These are phyloP conservation scores for Vitellaria paradoxa DNA, from an alignment of 179 eudicot genomes.

Conservation along the genomic window DNA sequence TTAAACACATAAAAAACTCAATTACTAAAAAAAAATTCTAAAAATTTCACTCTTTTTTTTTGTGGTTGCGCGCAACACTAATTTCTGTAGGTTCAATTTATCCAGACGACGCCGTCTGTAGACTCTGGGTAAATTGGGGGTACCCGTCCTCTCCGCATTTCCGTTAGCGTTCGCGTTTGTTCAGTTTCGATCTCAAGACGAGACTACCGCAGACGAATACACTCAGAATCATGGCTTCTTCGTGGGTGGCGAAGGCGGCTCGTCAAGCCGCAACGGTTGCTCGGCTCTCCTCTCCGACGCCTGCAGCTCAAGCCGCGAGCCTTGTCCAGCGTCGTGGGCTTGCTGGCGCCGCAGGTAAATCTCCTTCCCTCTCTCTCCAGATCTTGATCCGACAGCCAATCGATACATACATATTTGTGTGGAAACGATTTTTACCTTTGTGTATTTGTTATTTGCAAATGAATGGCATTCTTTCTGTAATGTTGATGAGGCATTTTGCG, in stretches of 20 bases:
- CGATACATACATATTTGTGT: not conserved
- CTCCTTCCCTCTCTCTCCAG: slow-evolving; percentile 1
- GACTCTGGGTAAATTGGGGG: too few relatives aligned
- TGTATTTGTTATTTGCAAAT: not conserved
- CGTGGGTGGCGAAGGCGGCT: slow-evolving; percentile 41
- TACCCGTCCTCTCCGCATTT: not conserved
- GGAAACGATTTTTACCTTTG: not conserved
- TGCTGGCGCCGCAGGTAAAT: slow-evolving; percentile 66
- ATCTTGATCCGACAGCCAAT: not conserved
- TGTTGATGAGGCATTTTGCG: not conserved
- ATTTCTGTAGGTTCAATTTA: too few relatives aligned
- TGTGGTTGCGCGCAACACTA: too few relatives aligned
- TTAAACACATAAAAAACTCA: too few relatives aligned
- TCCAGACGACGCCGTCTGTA: too few relatives aligned
- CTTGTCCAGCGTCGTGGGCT: slow-evolving; percentile 71
- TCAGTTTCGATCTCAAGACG: not conserved
- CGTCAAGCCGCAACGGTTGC: slow-evolving; percentile 55
- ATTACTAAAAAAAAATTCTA: too few relatives aligned
- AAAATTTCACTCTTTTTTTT: too few relatives aligned
- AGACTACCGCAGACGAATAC: not conserved
- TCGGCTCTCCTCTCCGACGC: slow-evolving; percentile 38
- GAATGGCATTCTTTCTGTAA: not conserved
- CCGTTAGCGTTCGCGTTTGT: not conserved
- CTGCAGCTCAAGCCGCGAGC: slow-evolving; percentile 30
- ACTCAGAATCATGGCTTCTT: slow-evolving; percentile 54